These are phyloP conservation scores for Alliaria petiolata DNA, from an alignment of 345 rosid species.

Conservation along the genomic window DNA sequence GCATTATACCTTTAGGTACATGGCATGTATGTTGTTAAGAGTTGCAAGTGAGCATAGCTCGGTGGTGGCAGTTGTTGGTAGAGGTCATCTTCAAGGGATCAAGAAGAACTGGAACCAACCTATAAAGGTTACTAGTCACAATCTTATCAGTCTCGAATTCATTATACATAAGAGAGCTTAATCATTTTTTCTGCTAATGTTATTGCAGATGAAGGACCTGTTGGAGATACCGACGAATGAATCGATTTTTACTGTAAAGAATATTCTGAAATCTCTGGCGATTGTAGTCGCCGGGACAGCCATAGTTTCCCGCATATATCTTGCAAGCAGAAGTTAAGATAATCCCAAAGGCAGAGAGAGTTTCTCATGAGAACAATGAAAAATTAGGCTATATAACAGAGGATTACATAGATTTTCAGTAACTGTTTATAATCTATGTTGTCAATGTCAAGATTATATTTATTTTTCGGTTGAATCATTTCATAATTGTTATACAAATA, in stretches of 20 bases:
- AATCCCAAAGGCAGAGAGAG: neutral
- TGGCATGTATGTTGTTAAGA: constrained; percentile 58
- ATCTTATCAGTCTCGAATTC: neutral
- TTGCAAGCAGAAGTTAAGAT: constrained; percentile 43
- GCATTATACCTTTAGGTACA: constrained; percentile 54
- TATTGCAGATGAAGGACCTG: constrained; percentile 51
- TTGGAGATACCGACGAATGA: constrained; percentile 51
- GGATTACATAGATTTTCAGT: neutral
- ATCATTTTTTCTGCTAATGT: neutral
- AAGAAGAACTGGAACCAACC: constrained; percentile 82
- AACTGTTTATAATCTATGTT: neutral
- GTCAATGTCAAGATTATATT: constrained; percentile 1
- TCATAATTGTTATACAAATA: neutral
- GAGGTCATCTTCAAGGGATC: constrained; percentile 90
- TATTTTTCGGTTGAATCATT: neutral
- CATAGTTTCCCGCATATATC: constrained; percentile 51
- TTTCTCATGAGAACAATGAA: constrained; percentile 9
- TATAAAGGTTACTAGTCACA: constrained; percentile 46
- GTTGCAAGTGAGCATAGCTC: constrained; percentile 65
- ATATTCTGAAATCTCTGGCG: constrained; percentile 49
- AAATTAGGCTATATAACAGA: constrained; percentile 2
- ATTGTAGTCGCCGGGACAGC: constrained; percentile 58
- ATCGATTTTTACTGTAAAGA: constrained; percentile 38
- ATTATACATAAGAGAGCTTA: neutral
- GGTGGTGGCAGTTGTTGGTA: constrained; percentile 92